Conservation (phyloP, 164 flowering plant genomes). For the Vitis riparia region DNA sequence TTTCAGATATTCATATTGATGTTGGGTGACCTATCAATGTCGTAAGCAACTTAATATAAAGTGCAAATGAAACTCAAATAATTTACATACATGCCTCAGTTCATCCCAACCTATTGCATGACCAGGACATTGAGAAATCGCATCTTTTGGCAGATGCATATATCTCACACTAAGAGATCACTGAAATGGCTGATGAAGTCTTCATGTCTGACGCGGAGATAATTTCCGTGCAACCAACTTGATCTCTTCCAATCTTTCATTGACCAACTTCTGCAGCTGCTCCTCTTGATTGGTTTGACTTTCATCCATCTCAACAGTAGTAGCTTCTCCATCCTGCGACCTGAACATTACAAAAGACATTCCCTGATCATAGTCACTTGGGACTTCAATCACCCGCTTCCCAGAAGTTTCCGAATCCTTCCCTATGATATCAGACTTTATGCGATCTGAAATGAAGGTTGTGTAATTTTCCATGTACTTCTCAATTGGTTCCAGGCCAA, state of each 20-base stretch:
- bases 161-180: not conserved
- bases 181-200: not conserved
- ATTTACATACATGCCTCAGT: slow-evolving; percentile 1
- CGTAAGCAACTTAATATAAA: not conserved
- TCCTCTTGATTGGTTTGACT: slow-evolving; percentile 56
- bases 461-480: slow-evolving; percentile 56
- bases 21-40: not conserved
- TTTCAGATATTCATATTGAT: not conserved
- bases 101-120: not conserved
- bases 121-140: not conserved
- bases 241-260: slow-evolving; percentile 70
- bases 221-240: slow-evolving; percentile 62
- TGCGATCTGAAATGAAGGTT: slow-evolving; percentile 49
- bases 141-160: not conserved
- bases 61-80: not conserved
- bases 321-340: slow-evolving; percentile 32
- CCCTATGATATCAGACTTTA: slow-evolving; percentile 65
- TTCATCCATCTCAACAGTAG: slow-evolving; percentile 40
- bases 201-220: slow-evolving; percentile 13
- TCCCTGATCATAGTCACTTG: slow-evolving; percentile 59
- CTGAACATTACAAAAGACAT: slow-evolving; percentile 82
- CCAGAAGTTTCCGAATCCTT: slow-evolving; percentile 62
- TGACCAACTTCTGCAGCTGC: slow-evolving; percentile 67
- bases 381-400: slow-evolving; percentile 65
- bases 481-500: slow-evolving; percentile 59